Percentiles rank a stretch among this genome's conserved stretches.
phyloP scores from a whole-genome alignment of 148 eudicot species.

The Persicaria maculosa region DNA sequence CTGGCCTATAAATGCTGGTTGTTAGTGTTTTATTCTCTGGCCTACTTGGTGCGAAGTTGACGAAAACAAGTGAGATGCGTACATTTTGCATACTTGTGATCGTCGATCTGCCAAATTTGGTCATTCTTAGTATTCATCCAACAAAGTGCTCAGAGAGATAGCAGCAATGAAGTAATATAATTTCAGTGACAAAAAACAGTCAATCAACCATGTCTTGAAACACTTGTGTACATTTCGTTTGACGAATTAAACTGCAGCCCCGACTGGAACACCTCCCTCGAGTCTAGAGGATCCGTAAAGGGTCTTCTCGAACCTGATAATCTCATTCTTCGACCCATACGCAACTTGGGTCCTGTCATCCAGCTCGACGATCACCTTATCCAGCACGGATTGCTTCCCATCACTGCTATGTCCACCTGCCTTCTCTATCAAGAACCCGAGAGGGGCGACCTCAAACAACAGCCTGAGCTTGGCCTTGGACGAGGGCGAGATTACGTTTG shows the following conservation, averaged over 20 bases:
- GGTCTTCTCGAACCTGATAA: constrained; percentile 84
- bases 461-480: constrained; percentile 93
- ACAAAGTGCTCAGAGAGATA: background rate
- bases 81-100: no score
- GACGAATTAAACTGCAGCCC: constrained; percentile 55
- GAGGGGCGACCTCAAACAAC: constrained; percentile 91
- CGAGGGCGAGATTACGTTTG: constrained; percentile 83
- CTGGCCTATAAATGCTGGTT: background rate
- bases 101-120: no score
- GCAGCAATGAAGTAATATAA: constrained; percentile 7
- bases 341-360: constrained; percentile 98
- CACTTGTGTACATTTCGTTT: background rate
- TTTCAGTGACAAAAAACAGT: background rate
- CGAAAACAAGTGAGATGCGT: no score
- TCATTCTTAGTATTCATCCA: no score
- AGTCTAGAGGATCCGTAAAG: constrained; percentile 88
- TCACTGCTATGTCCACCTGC: constrained; percentile 95
- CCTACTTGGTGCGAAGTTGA: no score
- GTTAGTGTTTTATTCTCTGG: no score
- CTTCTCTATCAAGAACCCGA: constrained; percentile 84
- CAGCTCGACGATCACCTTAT: constrained; percentile 55
- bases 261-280: constrained; percentile 74
- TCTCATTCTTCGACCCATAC: constrained; percentile 93
- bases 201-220: background rate
- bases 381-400: constrained; percentile 81